Conservation (phyloP, 176 grass and related monocot species). For the Pharus latifolius region DNA sequence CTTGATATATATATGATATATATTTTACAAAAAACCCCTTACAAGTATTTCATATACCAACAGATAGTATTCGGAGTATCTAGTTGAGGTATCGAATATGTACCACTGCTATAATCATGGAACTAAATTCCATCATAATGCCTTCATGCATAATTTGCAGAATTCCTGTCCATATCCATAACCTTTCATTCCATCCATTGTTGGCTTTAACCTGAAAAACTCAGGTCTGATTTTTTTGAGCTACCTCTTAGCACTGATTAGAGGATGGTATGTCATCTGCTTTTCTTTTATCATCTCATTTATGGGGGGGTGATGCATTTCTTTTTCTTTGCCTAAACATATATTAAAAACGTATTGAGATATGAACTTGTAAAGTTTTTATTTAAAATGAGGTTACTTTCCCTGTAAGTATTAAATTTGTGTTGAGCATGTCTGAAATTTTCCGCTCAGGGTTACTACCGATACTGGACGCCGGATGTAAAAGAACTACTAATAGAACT, state of each 20-base stretch:
- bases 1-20: too few species aligned
- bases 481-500: slow-evolving; percentile 67
- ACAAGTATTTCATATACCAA: too few species aligned
- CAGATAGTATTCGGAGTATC: background rate
- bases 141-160: background rate
- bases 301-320: background rate
- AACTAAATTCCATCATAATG: background rate
- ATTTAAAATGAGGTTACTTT: background rate
- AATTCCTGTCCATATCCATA: background rate
- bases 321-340: slow-evolving; percentile 6
- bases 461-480: slow-evolving; percentile 91
- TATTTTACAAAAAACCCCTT: too few species aligned
- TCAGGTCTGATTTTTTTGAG: background rate
- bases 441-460: slow-evolving; percentile 47
- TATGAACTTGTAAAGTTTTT: background rate
- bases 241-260: background rate
- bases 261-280: too few species aligned
- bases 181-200: slow-evolving; percentile 2
- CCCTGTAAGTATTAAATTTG: too few species aligned
- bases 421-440: background rate
- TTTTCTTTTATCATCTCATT: background rate
- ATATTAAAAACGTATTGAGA: background rate
- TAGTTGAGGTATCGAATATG: background rate
- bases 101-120: background rate
- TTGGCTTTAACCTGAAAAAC: background rate